Percentiles rank a stretch among this genome's conserved stretches.
These are phyloP conservation scores for Macadamia integrifolia DNA, from an alignment of 164 flowering plant species.

Conservation along the genomic window DNA sequence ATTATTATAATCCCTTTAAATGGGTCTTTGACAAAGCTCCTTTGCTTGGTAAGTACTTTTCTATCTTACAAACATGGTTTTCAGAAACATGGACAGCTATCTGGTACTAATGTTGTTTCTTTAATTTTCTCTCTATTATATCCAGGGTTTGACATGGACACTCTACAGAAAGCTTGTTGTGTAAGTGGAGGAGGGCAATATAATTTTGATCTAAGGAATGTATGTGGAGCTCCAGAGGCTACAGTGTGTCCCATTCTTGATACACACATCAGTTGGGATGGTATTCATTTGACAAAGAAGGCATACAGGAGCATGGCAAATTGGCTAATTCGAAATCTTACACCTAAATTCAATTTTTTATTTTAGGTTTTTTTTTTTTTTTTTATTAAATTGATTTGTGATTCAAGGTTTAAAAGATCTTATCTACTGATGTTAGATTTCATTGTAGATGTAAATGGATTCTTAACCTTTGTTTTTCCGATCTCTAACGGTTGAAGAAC, in stretches of 20 bases:
- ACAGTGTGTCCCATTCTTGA: conserved; percentile 17
- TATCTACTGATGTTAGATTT: no score
- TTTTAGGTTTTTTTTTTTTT: background rate
- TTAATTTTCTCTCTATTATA: no score
- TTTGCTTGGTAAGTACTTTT: background rate
- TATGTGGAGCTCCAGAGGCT: conserved; percentile 6
- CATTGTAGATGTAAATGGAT: no score
- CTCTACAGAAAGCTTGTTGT: conserved; percentile 10
- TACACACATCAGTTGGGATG: conserved; percentile 20
- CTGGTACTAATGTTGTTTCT: no score
- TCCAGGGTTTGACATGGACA: conserved; percentile 5
- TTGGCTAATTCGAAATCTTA: background rate
- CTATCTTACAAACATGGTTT: no score
- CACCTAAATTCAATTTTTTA: background rate
- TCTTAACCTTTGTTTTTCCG: no score
- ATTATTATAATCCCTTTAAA: conserved; percentile 9
- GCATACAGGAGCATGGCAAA: conserved; percentile 12
- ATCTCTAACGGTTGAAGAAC: no score
- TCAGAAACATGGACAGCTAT: no score
- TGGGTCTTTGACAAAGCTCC: background rate
- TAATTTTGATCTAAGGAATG: background rate
- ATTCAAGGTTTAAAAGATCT: no score
- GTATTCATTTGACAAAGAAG: conserved; percentile 22
- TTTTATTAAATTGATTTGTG: no score
- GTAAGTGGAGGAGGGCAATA: conserved; percentile 7